Evolutionary conservation across 371 early-diverging fungal species (phyloP).

Genomic region (Mucor saturninus): DNA sequence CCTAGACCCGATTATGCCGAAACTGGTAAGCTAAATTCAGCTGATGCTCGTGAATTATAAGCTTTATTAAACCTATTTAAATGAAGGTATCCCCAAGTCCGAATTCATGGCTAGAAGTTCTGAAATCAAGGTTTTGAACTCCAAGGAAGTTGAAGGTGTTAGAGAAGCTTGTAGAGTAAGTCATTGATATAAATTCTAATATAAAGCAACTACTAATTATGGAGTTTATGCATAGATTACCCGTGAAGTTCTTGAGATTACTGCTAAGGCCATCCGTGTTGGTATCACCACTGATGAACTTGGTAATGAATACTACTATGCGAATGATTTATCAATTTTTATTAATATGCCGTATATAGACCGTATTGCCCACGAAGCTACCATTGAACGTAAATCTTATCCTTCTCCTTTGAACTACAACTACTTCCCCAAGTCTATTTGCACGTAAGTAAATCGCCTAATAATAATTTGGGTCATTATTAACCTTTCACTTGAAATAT

Average conservation of each 20-base stretch:
- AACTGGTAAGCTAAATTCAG: conserved; percentile 36
- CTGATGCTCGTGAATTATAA: background rate
- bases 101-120: conserved; percentile 69
- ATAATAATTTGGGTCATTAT: too few relatives aligned
- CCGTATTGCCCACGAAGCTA: conserved; percentile 84
- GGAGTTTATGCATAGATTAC: conserved; percentile 58
- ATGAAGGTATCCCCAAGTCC: conserved; percentile 66
- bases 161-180: conserved; percentile 77
- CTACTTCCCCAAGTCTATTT: conserved; percentile 90
- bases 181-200: background rate
- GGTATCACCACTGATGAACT: conserved; percentile 95
- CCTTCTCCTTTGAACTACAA: conserved; percentile 96
- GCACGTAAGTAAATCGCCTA: conserved; percentile 66
- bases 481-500: conserved; percentile 7
- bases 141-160: conserved; percentile 80
- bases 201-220: background rate
- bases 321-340: background rate
- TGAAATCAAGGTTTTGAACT: conserved; percentile 69
- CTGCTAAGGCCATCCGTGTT: conserved; percentile 73
- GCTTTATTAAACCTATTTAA: background rate
- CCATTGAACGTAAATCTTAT: conserved; percentile 84
- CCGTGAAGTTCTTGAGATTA: conserved; percentile 86
- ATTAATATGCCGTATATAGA: conserved; percentile 45
- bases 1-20: conserved; percentile 85
- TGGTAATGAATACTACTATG: conserved; percentile 27